Evolutionary conservation across 2,329 filamentous ascomycete species (phyloP).

Genomic region (Colletotrichum spaethianum): DNA sequence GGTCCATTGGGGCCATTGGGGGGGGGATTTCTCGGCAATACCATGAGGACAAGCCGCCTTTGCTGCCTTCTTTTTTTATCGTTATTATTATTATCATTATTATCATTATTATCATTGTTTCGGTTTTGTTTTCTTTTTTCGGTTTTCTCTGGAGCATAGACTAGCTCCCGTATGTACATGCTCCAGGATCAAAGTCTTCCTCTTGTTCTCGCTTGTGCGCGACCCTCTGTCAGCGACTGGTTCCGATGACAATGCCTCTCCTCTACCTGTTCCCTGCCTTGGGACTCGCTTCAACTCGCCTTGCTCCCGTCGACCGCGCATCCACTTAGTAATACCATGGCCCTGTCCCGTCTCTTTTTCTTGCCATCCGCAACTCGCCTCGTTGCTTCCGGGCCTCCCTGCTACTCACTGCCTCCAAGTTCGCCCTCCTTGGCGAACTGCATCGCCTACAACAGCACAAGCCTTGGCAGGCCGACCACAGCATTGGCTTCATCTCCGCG

Average conservation of each 20-base stretch:
- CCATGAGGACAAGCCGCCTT: neutral
- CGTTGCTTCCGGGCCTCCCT: neutral
- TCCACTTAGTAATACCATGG: constrained; percentile 10
- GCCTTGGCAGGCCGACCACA: constrained; percentile 2
- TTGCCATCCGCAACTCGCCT: constrained; percentile 1
- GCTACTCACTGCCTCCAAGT: neutral
- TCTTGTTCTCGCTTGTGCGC: neutral
- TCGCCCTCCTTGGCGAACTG: constrained; percentile 1
- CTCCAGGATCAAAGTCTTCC: neutral
- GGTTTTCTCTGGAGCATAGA: neutral
- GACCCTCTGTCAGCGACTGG: constrained; percentile 15
- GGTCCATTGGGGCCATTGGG: too few relatives aligned
- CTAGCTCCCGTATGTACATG: neutral
- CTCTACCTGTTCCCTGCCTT: neutral
- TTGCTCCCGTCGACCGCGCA: neutral
- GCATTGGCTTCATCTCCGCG: neutral
- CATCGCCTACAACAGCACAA: neutral
- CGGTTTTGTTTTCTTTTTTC: neutral
- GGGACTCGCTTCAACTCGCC: constrained; percentile 1
- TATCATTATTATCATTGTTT: neutral
- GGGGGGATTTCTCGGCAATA: constrained; percentile 36
- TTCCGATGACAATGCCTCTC: constrained; percentile 17
- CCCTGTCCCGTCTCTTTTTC: constrained; percentile 6
- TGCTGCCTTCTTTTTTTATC: neutral
- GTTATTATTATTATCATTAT: neutral